Evolutionary conservation across 2,329 filamentous ascomycete species (phyloP).

Genomic region (Fusarium anthophilum): DNA sequence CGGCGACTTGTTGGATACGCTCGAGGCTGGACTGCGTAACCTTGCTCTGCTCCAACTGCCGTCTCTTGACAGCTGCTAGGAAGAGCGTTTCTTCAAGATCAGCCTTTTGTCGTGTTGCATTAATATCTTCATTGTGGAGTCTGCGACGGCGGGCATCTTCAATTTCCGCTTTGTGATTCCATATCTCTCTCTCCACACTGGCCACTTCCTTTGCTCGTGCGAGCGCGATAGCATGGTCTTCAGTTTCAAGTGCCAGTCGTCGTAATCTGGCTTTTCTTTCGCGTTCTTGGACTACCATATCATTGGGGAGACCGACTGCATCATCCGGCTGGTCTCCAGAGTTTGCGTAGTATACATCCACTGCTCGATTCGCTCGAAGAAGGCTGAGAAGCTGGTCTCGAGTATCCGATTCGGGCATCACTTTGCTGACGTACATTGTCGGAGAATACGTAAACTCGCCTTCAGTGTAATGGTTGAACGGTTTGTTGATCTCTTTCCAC

Average conservation of each 20-base stretch:
- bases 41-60: slow-evolving; percentile 57
- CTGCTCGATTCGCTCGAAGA: slow-evolving; percentile 61
- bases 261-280: slow-evolving; percentile 58
- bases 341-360: slow-evolving; percentile 64
- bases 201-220: slow-evolving; percentile 62
- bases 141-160: slow-evolving; percentile 61
- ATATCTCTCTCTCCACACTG: slow-evolving; percentile 60
- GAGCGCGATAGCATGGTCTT: slow-evolving; percentile 60
- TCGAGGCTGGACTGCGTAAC: slow-evolving; percentile 57
- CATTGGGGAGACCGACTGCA: slow-evolving; percentile 61
- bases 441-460: slow-evolving; percentile 69
- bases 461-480: slow-evolving; percentile 64
- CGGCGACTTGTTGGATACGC: slow-evolving; percentile 56
- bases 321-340: slow-evolving; percentile 63
- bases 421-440: slow-evolving; percentile 67
- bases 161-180: slow-evolving; percentile 58
- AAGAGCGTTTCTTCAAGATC: slow-evolving; percentile 57
- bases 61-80: slow-evolving; percentile 45
- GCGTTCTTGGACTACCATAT: slow-evolving; percentile 60
- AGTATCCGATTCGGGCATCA: slow-evolving; percentile 53
- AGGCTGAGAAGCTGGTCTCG: slow-evolving; percentile 57
- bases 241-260: slow-evolving; percentile 56
- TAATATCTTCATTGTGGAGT: slow-evolving; percentile 57
- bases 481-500: slow-evolving; percentile 71
- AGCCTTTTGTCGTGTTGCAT: slow-evolving; percentile 55